phyloP scores from a whole-genome alignment of 78 protist genomes.

The Corallochytrium limacisporum region DNA sequence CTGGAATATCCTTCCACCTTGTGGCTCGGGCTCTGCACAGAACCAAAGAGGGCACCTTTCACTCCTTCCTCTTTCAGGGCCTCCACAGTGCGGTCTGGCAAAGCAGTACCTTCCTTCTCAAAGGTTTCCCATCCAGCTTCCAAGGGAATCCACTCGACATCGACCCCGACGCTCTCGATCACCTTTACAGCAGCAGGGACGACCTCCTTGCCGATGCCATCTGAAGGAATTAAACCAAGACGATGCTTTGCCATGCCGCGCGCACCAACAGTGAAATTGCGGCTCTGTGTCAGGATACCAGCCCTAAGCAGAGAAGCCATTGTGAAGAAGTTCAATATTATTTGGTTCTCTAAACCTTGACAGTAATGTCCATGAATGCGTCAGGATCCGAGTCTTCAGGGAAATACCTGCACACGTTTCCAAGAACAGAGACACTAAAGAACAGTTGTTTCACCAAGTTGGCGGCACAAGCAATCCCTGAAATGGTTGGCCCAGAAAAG shows the following conservation, averaged over 20 bases:
- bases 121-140: slow-evolving; percentile 27
- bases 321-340: no score
- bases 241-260: not conserved
- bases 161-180: not conserved
- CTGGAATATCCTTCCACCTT: slow-evolving; percentile 18
- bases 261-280: no score
- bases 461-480: no score
- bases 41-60: slow-evolving; percentile 23
- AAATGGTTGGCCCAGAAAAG: no score
- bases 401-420: no score
- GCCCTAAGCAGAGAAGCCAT: no score
- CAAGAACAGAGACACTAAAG: no score
- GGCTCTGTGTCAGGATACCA: no score
- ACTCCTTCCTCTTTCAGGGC: not conserved
- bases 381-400: no score
- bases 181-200: slow-evolving; percentile 4
- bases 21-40: slow-evolving; percentile 15
- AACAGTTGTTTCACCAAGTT: no score
- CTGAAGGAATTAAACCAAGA: slow-evolving; percentile 25
- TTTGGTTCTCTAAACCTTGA: no score
- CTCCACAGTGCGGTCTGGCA: slow-evolving; percentile 9
- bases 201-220: slow-evolving; percentile 41
- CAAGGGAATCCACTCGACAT: not conserved
- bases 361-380: no score
- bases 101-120: slow-evolving; percentile 5